phyloP scores from a whole-genome alignment of 805 yeast species.

The Metschnikowia aberdeeniae region DNA sequence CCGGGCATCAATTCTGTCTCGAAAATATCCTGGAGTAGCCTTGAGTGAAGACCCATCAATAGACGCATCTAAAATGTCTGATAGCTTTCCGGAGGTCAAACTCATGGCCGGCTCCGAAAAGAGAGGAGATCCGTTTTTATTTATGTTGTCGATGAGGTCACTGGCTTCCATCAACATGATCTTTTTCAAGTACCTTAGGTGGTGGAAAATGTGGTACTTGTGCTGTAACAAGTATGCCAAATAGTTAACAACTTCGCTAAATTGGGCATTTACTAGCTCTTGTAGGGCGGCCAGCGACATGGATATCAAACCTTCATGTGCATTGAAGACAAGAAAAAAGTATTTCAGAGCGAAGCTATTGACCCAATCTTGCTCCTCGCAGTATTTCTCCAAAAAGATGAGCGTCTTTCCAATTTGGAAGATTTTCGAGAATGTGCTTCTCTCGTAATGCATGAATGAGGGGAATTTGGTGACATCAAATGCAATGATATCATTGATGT shows the following conservation, averaged over 20 bases:
- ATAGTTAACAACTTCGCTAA: constrained; percentile 49
- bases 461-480: constrained; percentile 41
- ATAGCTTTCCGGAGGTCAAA: constrained; percentile 61
- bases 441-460: constrained; percentile 32
- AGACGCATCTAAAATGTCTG: constrained; percentile 62
- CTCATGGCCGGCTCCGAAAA: constrained; percentile 60
- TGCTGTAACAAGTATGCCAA: constrained; percentile 46
- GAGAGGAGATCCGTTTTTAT: constrained; percentile 48
- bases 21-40: constrained; percentile 30
- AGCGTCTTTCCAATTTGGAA: constrained; percentile 71
- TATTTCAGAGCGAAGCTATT: constrained; percentile 39
- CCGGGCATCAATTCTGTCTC: constrained; percentile 73
- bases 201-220: constrained; percentile 47
- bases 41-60: constrained; percentile 51
- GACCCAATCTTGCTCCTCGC: constrained; percentile 68
- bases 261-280: constrained; percentile 36
- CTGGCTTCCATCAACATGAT: constrained; percentile 69
- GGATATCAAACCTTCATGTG: constrained; percentile 30
- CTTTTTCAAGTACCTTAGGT: constrained; percentile 59
- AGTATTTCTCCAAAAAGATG: constrained; percentile 56
- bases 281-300: constrained; percentile 35
- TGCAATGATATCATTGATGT: constrained; percentile 33
- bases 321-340: constrained; percentile 26
- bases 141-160: constrained; percentile 72
- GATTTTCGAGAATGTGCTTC: constrained; percentile 40